A percentile compares a stretch with the other conserved stretches of the same genome.
Conservation (phyloP, 2,329 filamentous ascomycete species). For the Calonectria fujianensis region DNA sequence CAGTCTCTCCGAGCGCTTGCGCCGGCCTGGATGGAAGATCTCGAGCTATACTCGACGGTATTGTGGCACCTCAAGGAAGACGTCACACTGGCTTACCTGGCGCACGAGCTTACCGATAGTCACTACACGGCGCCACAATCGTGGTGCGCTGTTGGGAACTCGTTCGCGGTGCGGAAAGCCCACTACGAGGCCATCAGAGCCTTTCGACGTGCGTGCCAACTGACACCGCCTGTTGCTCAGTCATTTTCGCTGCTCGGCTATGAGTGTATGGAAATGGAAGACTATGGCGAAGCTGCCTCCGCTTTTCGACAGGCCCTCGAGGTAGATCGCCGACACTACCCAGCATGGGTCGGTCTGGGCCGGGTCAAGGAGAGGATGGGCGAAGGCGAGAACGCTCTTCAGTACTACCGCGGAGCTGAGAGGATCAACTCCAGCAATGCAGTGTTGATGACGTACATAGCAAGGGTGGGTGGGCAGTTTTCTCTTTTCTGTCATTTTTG, state of each 20-base stretch:
- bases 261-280: slow-evolving; percentile 47
- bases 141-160: slow-evolving; percentile 48
- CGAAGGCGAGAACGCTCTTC: slow-evolving; percentile 42
- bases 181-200: slow-evolving; percentile 45
- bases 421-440: slow-evolving; percentile 48
- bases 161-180: slow-evolving; percentile 42
- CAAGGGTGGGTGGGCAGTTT: slow-evolving; percentile 39
- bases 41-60: slow-evolving; percentile 50
- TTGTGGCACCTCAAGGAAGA: slow-evolving; percentile 52
- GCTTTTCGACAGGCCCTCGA: slow-evolving; percentile 45
- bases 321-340: slow-evolving; percentile 48
- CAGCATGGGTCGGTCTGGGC: slow-evolving; percentile 48
- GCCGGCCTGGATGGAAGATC: slow-evolving; percentile 48
- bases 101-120: slow-evolving; percentile 46
- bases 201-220: slow-evolving; percentile 46
- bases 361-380: slow-evolving; percentile 46
- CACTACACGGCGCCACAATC: slow-evolving; percentile 46
- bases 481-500: not conserved
- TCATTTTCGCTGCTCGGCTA: slow-evolving; percentile 48
- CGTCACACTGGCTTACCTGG: slow-evolving; percentile 45
- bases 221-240: slow-evolving; percentile 43
- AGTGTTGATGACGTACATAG: slow-evolving; percentile 48
- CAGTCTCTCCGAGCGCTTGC: slow-evolving; percentile 41
- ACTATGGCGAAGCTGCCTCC: slow-evolving; percentile 42
- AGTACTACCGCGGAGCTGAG: slow-evolving; percentile 45